phyloP scores from a whole-genome alignment of 2,329 filamentous ascomycete species.

The Diaporthe destruens region DNA sequence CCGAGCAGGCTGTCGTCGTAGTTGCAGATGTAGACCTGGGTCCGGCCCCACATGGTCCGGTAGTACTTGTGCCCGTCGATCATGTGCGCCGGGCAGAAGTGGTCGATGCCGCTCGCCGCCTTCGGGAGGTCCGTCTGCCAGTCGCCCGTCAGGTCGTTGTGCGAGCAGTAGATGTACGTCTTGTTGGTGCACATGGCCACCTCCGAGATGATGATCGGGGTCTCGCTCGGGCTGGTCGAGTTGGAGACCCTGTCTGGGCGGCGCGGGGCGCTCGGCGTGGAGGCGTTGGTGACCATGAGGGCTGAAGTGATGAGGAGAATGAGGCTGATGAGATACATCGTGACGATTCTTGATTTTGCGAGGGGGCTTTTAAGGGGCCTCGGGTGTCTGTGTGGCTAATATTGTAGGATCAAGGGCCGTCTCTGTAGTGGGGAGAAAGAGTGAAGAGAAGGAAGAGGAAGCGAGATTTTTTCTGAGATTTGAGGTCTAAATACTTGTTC shows the following conservation, averaged over 20 bases:
- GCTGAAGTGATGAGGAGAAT: not conserved
- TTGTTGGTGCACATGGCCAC: not conserved
- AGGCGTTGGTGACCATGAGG: not conserved
- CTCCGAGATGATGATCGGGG: not conserved
- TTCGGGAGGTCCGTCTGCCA: not conserved
- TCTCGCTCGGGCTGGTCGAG: not conserved
- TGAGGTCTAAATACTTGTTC: not conserved
- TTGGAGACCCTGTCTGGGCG: not conserved
- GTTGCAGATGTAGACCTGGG: constrained; percentile 13
- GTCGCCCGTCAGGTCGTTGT: not conserved
- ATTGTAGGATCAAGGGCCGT: not conserved
- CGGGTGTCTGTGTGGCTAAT: not conserved
- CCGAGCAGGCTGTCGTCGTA: not conserved
- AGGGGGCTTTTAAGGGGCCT: not conserved
- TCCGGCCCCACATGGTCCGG: not conserved
- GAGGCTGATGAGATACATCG: not conserved
- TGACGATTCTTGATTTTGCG: not conserved
- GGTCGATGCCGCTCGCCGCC: not conserved
- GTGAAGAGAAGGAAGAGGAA: not conserved
- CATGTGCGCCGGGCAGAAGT: not conserved
- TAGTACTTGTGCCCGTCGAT: not conserved
- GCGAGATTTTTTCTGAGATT: not conserved
- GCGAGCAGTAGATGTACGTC: constrained; percentile 17
- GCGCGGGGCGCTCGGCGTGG: not conserved
- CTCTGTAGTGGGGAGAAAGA: not conserved